Evolutionary conservation across 2,329 filamentous ascomycete genomes (phyloP).

Genomic region (Fusarium sp.): DNA sequence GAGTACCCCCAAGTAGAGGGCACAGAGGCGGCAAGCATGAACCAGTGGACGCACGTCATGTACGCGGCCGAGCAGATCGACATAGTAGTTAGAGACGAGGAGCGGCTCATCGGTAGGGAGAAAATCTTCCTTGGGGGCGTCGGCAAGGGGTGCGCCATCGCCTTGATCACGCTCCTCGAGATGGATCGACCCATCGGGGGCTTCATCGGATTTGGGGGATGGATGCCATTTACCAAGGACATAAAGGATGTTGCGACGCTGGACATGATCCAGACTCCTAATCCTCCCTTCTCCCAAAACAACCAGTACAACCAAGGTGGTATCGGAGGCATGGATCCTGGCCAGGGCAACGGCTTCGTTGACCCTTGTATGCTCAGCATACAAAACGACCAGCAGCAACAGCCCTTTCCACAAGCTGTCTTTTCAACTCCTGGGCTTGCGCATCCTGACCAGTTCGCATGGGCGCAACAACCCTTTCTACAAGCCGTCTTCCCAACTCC

Average conservation of each 20-base stretch:
- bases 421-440: neutral
- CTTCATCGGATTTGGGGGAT: slow-evolving; percentile 10
- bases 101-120: neutral
- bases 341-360: neutral
- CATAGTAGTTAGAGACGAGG: slow-evolving; percentile 1
- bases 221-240: slow-evolving; percentile 11
- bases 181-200: neutral
- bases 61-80: neutral
- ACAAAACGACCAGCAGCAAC: neutral
- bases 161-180: slow-evolving; percentile 2
- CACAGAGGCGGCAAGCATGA: neutral
- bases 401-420: neutral
- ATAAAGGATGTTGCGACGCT: neutral
- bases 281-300: neutral
- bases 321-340: neutral
- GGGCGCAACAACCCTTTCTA: neutral
- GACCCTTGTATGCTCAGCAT: neutral
- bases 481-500: neutral
- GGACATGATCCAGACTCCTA: neutral
- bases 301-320: neutral
- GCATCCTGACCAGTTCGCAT: neutral
- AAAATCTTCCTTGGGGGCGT: slow-evolving; percentile 18
- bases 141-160: slow-evolving; percentile 6
- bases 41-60: neutral
- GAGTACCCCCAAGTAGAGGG: neutral